phyloP scores from a whole-genome alignment of 2,329 filamentous ascomycete species.

The Clonostachys byssicola region DNA sequence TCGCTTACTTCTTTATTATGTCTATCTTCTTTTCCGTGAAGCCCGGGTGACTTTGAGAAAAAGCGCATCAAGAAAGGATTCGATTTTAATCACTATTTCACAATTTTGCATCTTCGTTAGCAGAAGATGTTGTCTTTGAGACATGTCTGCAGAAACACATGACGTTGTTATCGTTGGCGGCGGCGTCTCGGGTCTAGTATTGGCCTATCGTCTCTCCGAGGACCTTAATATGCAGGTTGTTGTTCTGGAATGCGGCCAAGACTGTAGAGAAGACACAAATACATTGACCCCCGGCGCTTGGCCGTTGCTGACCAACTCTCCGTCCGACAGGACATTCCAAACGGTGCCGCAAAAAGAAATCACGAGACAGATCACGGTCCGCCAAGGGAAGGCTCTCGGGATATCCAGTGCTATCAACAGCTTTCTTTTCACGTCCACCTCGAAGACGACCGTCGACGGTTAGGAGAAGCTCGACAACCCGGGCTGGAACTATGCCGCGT shows the following conservation, averaged over 20 bases:
- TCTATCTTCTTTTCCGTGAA: no score
- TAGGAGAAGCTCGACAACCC: constrained; percentile 17
- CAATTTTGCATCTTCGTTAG: no score
- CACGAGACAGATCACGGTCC: constrained; percentile 8
- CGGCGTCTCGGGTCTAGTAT: constrained; percentile 19
- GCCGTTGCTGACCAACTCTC: constrained; percentile 11
- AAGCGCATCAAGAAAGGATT: no score
- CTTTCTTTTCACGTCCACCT: constrained; percentile 11
- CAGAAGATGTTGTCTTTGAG: neutral
- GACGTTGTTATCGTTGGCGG: constrained; percentile 18
- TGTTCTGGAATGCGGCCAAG: constrained; percentile 2
- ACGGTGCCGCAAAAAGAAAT: constrained; percentile 14
- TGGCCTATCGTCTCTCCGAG: constrained; percentile 15
- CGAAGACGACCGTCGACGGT: constrained; percentile 12
- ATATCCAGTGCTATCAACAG: constrained; percentile 20
- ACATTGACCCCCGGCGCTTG: constrained; percentile 15
- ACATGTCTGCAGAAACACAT: neutral
- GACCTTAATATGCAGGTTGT: neutral
- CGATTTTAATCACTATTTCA: no score
- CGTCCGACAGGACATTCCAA: constrained; percentile 16
- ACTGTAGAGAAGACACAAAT: constrained; percentile 14
- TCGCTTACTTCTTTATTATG: no score
- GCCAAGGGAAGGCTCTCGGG: constrained; percentile 13
- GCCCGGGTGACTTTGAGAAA: no score
- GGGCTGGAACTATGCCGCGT: constrained; percentile 15